Percentiles rank a stretch among this genome's conserved stretches.
These are phyloP conservation scores for Solanum lycopersicoides DNA, from an alignment of 257 asterid genomes.

Conservation along the genomic window DNA sequence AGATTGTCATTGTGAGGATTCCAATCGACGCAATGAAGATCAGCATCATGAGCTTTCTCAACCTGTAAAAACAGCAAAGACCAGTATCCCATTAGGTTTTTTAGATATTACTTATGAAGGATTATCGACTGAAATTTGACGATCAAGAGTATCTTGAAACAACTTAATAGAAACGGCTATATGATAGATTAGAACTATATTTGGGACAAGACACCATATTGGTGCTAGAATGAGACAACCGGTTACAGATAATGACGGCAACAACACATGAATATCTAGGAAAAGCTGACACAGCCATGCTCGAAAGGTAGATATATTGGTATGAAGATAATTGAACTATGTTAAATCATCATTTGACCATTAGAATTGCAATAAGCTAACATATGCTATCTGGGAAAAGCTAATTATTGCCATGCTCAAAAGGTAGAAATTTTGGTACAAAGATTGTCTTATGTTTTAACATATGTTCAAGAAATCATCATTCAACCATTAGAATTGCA, in stretches of 20 bases:
- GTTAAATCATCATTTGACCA: neutral
- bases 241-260: neutral
- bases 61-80: slow-evolving; percentile 40
- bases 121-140: neutral
- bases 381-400: neutral
- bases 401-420: neutral
- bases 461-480: neutral
- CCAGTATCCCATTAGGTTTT: neutral
- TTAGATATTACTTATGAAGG: neutral
- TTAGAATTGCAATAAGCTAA: neutral
- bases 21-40: slow-evolving; percentile 99
- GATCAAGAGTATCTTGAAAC: neutral
- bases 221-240: neutral
- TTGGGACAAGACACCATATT: neutral
- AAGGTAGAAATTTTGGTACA: neutral
- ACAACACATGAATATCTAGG: neutral
- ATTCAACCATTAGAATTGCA: neutral
- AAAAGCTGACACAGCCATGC: neutral
- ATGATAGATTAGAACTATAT: neutral
- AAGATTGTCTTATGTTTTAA: neutral
- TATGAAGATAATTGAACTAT: neutral
- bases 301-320: neutral
- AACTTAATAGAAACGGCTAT: neutral
- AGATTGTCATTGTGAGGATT: slow-evolving; percentile 79
- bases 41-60: slow-evolving; percentile 90